Base-by-base conservation (phyloP, 352 stramenopile genomes). In the Pythium dissotocum region DNA sequence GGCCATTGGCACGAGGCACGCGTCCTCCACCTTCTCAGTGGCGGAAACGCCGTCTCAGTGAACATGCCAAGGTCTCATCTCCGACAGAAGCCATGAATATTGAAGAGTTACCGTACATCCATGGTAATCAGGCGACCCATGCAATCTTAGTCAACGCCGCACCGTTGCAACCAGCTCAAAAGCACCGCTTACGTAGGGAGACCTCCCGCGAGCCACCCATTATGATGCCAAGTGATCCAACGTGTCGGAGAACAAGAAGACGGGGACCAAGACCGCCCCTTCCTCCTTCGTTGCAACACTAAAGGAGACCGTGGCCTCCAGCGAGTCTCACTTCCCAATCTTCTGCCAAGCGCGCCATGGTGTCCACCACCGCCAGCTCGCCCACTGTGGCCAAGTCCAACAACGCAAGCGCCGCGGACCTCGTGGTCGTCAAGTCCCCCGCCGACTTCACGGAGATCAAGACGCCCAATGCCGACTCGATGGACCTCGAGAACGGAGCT, bases 401-500 rank as follows among this genome's bases (percentile, higher is more conserved):
- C 33, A 38, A 38, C 33, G 33, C 33, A 6, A 38, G 33, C 33
- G 33, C 10, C 10, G 9, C 32, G 5, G 28, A 59, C 10, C 13
- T 46, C 53, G 16, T 60, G 6, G 21, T 59, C 18, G 53, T 59
- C 54, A 60, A 60, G 32, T 60, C 54, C 4, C 54, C 54, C 2
- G 30, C 24, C 5, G 10, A 6, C 33, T 60, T 49, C 35, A 38
- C 5, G 16, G 33, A 60, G 30, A 36, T 49, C 54, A 60, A 60
- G 54, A 49, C 54, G 14, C 35, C 54, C 32, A 21, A 30, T 28
- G 54, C 21, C 16, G 54, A 49, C 10, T 13, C 32, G 16, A 38
- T 38, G 33, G 54, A 60, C 42, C 59, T 77, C 14, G 64, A 77
- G 36, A 57, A 53, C 28, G 65, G 61, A 2, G 62, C 71, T 38